These are phyloP conservation scores for Ophiostoma sp. DNA, from an alignment of 2,329 filamentous ascomycete species.

Conservation along the genomic window DNA sequence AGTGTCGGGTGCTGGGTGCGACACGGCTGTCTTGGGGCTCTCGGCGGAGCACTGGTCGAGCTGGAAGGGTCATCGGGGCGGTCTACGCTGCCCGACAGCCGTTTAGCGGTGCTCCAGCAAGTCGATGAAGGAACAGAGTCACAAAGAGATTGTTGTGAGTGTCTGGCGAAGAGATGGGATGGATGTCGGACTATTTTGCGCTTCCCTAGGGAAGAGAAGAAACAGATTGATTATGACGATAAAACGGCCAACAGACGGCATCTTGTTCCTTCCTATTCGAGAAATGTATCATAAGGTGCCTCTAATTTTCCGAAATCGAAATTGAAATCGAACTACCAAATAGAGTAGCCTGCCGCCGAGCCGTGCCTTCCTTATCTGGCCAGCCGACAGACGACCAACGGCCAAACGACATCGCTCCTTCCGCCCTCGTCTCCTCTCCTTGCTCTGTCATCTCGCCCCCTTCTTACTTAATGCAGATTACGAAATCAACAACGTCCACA, in stretches of 20 bases:
- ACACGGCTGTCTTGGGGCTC: constrained; percentile 16
- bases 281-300: background rate
- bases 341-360: background rate
- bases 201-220: background rate
- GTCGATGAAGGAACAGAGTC: background rate
- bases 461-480: background rate
- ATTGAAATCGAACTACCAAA: background rate
- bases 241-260: background rate
- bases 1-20: background rate
- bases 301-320: background rate
- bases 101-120: background rate
- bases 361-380: constrained; percentile 21
- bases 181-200: background rate
- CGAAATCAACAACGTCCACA: background rate
- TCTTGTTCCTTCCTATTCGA: constrained; percentile 1
- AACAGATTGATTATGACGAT: background rate
- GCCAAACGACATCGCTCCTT: constrained; percentile 1
- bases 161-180: background rate
- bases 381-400: background rate
- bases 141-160: background rate
- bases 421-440: constrained; percentile 5
- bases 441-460: constrained; percentile 5
- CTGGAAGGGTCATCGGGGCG: constrained; percentile 5
- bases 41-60: constrained; percentile 10
- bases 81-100: constrained; percentile 13